Evolutionary conservation across 352 stramenopile species (phyloP).

Genomic region (Globisporangium irregulare): DNA sequence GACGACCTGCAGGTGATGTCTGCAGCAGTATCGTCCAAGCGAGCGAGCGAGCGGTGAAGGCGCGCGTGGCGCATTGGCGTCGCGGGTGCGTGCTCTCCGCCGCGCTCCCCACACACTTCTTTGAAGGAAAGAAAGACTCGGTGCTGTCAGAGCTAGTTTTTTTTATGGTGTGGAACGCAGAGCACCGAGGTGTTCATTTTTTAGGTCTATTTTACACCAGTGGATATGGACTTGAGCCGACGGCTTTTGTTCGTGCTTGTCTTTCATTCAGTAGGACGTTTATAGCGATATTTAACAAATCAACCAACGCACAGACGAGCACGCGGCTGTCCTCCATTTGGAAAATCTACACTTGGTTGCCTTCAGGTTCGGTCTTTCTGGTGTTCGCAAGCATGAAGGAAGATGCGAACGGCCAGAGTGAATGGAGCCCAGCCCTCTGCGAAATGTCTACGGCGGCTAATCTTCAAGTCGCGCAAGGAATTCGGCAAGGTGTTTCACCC

Average conservation of each 20-base stretch:
- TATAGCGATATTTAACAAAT: constrained; percentile 9
- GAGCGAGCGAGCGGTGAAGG: not conserved
- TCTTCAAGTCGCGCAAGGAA: not conserved
- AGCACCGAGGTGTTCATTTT: constrained; percentile 9
- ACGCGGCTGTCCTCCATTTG: not conserved
- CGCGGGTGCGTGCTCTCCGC: not conserved
- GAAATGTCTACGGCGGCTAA: not conserved
- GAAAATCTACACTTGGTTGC: not conserved
- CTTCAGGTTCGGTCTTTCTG: not conserved
- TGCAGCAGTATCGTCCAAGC: constrained; percentile 14
- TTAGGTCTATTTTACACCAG: constrained; percentile 7
- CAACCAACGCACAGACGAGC: not conserved
- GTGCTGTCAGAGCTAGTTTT: constrained; percentile 1
- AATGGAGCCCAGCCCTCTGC: too few species aligned
- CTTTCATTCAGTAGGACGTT: not conserved
- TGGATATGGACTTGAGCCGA: constrained; percentile 2
- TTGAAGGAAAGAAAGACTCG: not conserved
- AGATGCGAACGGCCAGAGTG: too few species aligned
- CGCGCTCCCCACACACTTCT: not conserved
- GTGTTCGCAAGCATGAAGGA: too few species aligned
- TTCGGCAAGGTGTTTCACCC: not conserved
- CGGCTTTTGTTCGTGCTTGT: constrained; percentile 3
- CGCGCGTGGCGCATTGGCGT: not conserved
- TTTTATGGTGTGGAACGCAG: not conserved
- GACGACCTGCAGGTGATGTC: constrained; percentile 17